A percentile compares a stretch with the other conserved stretches of the same genome.
Conservation (phyloP, 2,329 filamentous ascomycete genomes). For the Diplodia seriata region DNA sequence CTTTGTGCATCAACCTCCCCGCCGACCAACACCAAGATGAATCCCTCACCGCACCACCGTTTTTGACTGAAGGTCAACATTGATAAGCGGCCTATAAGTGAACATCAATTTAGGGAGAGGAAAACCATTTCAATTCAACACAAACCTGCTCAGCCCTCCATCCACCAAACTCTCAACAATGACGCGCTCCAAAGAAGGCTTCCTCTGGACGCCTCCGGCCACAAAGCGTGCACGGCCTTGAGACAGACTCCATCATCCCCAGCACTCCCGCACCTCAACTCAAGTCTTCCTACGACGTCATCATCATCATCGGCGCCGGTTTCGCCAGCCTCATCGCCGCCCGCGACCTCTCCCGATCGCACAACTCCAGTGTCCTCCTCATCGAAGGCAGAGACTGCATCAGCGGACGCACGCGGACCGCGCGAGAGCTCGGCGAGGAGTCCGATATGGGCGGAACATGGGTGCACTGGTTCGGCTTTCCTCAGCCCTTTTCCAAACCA, state of each 20-base stretch:
- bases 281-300: conserved; percentile 39
- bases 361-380: conserved; percentile 52
- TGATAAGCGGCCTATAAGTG: not conserved
- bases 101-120: too few relatives aligned
- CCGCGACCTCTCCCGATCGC: conserved; percentile 39
- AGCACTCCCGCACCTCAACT: not conserved
- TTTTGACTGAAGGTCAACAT: not conserved
- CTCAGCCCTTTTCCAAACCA: not conserved
- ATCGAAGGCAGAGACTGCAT: conserved; percentile 58
- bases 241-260: not conserved
- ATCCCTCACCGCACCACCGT: not conserved
- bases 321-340: conserved; percentile 45
- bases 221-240: not conserved
- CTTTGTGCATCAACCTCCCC: not conserved
- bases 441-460: conserved; percentile 61
- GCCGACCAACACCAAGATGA: not conserved
- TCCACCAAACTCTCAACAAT: not conserved
- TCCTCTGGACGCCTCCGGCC: not conserved
- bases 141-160: not conserved
- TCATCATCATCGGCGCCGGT: conserved; percentile 54
- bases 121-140: not conserved
- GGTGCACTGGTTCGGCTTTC: conserved; percentile 51
- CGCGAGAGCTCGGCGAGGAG: conserved; percentile 53
- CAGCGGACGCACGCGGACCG: conserved; percentile 57
- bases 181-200: conserved; percentile 16